Evolutionary conservation across 352 stramenopile species (phyloP), one percentile per base, ranked within the genome.

Genomic region (Globisporangium carolinianum): DNA sequence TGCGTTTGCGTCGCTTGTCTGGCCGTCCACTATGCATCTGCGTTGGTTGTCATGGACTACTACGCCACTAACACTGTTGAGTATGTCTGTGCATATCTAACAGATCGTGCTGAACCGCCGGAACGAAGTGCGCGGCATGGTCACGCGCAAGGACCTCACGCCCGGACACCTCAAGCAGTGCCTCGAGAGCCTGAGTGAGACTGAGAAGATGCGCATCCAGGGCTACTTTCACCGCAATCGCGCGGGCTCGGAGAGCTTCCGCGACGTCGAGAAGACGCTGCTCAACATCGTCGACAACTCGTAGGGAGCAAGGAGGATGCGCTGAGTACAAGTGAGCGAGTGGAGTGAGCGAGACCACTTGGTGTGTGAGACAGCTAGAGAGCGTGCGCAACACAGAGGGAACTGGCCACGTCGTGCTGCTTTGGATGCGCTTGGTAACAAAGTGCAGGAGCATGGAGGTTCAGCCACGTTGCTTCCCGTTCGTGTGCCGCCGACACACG

Each of bases 121-220:
- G 41, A 96, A 97, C 55, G 77, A 97, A 76, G 85, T 98, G 8
- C 79, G 86, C 38, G 87, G 86, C 43, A 73, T 97, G 18, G 83
- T 96, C 53, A 95, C 87, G 8, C 78, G 87, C 17, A 92, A 95
- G 57, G 87, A 97, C 47, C 65, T 97, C 45, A 91, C 83, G 11
- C 80, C 82, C 1, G 67, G 79, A n/a, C 83, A 94, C 56, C 62
- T 96, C 36, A 93, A 95, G 57, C 74, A 73, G 47, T 91, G 82
- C 39, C 75, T 95, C 1, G 85, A 93, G 58, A 61, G 65, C 3
- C 66, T 95, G 1, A 93, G 77, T 48, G 85, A 95, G 52, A 72
- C 62, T 2, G 85, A 95, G 67, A 95, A 95, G 61, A 67, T 80
- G 60, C 72, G 76, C 24, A 93, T 95, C 58, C 83, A 88, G 51